Evolutionary conservation across 257 asterid genomes (phyloP), one percentile per base, ranked within the genome.

Genomic region (Cynanchum wilfordii): DNA sequence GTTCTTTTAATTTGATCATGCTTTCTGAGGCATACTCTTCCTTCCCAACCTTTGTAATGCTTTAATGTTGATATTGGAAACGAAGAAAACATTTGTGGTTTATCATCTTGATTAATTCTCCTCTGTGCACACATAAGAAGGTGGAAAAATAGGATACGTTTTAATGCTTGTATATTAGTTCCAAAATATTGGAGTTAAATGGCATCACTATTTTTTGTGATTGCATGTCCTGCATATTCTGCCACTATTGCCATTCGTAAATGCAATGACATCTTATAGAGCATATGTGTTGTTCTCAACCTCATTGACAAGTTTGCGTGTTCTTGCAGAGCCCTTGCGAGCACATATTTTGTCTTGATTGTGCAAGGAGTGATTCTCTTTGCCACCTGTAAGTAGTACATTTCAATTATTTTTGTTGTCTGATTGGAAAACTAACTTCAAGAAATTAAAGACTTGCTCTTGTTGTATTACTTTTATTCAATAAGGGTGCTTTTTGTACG

Each of bases 331-430:
- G 82, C 85, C 99, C 99, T 64, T 95, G 99, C 68, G 97, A 90
- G 65, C 99, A 95, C 81, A 90, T 86, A 54, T 92, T 92, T 86
- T 95, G 98, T 84, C 82, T 95, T 92, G 99, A 92, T 80, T 95
- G 98, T 80, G 89, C 97, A 27, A 84, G 98, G 84, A 92, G 88
- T 69, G 97, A 95, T 75, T 90, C 98, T 68, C 88, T 92, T 65
- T 95, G 99, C 83, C 86, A 87, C 83, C 92, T 95, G 99, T 95
- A 95, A 86, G 99, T 10, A 79, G 68, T 60, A 66, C 73, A 63
- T 47, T 51, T 29, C 33, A 6, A 56, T 63, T 42, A 13, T 47
- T 55, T n/a, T 73, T 55, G 30, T 45, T 45, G 57, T 33, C 27
- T 20, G 3, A 50, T 4, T 36, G 62, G 22, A 44, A 70, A 69